Evolutionary conservation across 1,284 basidiomycete species (phyloP).

Genomic region (Coniophora puteana): DNA sequence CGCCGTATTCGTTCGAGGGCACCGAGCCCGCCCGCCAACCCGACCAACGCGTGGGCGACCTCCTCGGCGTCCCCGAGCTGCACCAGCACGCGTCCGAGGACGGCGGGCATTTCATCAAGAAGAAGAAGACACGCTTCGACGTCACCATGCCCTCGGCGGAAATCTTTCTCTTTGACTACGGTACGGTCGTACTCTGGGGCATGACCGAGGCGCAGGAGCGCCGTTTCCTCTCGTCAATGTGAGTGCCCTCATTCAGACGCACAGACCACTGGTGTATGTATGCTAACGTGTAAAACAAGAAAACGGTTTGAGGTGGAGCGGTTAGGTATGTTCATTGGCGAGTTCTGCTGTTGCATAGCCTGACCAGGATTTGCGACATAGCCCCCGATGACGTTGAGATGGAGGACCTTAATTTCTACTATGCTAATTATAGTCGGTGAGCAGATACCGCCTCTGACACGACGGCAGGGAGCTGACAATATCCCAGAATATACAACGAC

Average conservation of each 20-base stretch:
- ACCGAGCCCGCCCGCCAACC: slow-evolving; percentile 16
- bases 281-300: slow-evolving; percentile 37
- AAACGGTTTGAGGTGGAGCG: slow-evolving; percentile 92
- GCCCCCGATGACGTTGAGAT: slow-evolving; percentile 85
- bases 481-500: slow-evolving; percentile 89
- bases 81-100: slow-evolving; percentile 28
- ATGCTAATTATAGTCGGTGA: slow-evolving; percentile 92
- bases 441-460: slow-evolving; percentile 20
- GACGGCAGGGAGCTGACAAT: slow-evolving; percentile 7
- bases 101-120: slow-evolving; percentile 29
- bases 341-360: slow-evolving; percentile 5
- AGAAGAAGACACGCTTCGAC: slow-evolving; percentile 61
- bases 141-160: slow-evolving; percentile 70
- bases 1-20: slow-evolving; percentile 73
- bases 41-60: slow-evolving; percentile 43
- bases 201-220: slow-evolving; percentile 94
- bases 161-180: slow-evolving; percentile 93
- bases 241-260: slow-evolving; percentile 30
- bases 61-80: slow-evolving; percentile 72
- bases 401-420: slow-evolving; percentile 97
- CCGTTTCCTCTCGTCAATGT: slow-evolving; percentile 86
- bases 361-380: slow-evolving; percentile 26
- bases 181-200: slow-evolving; percentile 94
- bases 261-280: slow-evolving; percentile 3
- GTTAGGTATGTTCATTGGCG: slow-evolving; percentile 55